Evolutionary conservation across 192 early-diverging fungal species (phyloP).

Genomic region (Podila horticola): DNA sequence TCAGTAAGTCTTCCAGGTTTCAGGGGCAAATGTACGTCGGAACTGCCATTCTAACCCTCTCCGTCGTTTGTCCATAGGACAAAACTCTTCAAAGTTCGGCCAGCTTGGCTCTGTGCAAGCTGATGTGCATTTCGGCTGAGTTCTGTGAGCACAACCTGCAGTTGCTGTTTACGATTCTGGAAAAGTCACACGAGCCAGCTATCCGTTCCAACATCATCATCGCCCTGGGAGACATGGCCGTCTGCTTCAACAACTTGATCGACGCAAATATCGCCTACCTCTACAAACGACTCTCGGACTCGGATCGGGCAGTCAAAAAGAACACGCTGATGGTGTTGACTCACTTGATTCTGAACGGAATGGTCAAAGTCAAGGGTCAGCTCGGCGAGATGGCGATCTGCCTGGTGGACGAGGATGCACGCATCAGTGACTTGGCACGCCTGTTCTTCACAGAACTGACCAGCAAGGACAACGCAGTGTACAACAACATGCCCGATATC

Average conservation of each 20-base stretch:
- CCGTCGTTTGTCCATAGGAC: constrained; percentile 59
- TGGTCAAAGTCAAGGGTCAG: constrained; percentile 99
- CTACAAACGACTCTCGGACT: constrained; percentile 91
- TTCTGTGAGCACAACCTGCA: constrained; percentile 96
- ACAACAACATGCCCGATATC: constrained; percentile 99
- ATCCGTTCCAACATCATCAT: constrained; percentile 97
- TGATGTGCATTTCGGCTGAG: constrained; percentile 96
- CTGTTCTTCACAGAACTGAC: constrained; percentile 97
- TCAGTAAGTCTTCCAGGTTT: constrained; percentile 60
- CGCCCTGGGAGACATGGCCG: constrained; percentile 97
- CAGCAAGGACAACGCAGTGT: constrained; percentile 97
- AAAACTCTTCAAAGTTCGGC: constrained; percentile 90
- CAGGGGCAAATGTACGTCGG: too few relatives aligned
- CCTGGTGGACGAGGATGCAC: constrained; percentile 85
- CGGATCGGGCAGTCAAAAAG: constrained; percentile 86
- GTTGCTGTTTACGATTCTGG: constrained; percentile 89
- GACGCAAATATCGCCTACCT: constrained; percentile 96
- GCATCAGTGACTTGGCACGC: constrained; percentile 92
- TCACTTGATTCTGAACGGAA: constrained; percentile 97
- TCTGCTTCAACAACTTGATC: constrained; percentile 97
- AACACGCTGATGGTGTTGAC: constrained; percentile 99
- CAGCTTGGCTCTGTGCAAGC: constrained; percentile 89
- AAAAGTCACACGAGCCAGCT: constrained; percentile 82
- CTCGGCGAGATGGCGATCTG: constrained; percentile 99
- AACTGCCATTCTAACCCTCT: neutral